Base-by-base conservation (phyloP, 257 asterid genomes). In the Thymus mandschuricus region DNA sequence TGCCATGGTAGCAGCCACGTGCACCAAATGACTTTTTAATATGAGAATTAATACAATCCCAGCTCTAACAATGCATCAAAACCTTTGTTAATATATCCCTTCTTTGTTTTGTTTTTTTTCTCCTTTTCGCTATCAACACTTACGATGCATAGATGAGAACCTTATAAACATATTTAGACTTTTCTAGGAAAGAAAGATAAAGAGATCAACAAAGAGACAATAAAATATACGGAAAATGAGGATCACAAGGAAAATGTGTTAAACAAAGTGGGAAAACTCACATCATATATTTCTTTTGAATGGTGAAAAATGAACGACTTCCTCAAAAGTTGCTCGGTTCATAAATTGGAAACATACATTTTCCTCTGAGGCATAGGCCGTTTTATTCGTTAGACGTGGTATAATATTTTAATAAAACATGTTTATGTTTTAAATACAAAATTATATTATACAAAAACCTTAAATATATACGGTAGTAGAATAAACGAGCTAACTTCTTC, bases 1-100 rank as follows among this genome's bases (percentile, higher is more conserved):
- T 70, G 83, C 74, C 92, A 82, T 86, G 64, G 79, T 51, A 35
- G 52, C 60, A 72, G 15, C 55, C 8, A 13, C 55, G n/a, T 13
- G 50, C 76, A 78, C 74, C 78, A 70, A 44, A 66, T 71, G 69
- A 68, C 56, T 46, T 33, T 75, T 45, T 62, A 73, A 55, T 56
- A 70, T 62, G 7, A 13, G 8, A 28, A 28, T 1, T 10, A 38
- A 49, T 31, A 30, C 10, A 56, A 61, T 62, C 30, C 30, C 44
- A 49, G 10, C 35, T 49, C 43, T 59, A 55, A 21, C 31, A 64
- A 49, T 54, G 56, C 59, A 70, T 56, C 64, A 61, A 67, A 41
- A 38, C 15, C 3, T 0, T 52, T 6, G 10, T 3, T 11, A 33
- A 57, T 55, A 9, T 8, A 6, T 31, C 54, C 34, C 21, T 7